These are phyloP conservation scores for Umbelopsis isabellina DNA, from an alignment of 192 early-diverging fungal genomes.

Conservation along the genomic window DNA sequence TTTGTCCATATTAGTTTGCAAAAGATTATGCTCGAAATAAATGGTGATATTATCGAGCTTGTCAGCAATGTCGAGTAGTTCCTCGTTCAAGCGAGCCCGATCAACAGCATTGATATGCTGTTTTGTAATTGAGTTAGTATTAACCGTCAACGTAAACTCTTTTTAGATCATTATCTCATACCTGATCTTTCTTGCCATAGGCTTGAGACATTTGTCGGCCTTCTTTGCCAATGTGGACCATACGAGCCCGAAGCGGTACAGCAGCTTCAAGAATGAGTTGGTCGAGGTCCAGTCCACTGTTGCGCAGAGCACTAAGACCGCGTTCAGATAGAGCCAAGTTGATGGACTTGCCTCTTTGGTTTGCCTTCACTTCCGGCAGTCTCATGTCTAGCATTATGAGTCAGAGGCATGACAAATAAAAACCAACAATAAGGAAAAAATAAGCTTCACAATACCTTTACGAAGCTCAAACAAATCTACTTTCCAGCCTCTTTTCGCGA, in stretches of 20 bases:
- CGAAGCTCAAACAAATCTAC: conserved; percentile 88
- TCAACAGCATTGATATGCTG: conserved; percentile 95
- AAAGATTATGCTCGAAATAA: conserved; percentile 76
- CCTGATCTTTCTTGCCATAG: conserved; percentile 52
- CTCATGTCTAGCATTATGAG: conserved; percentile 55
- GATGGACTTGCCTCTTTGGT: conserved; percentile 77
- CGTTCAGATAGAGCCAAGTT: conserved; percentile 91
- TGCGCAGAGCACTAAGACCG: conserved; percentile 80
- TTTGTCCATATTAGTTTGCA: conserved; percentile 72
- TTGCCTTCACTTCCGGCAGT: conserved; percentile 55
- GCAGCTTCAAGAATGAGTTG: conserved; percentile 65
- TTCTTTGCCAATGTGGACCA: conserved; percentile 78
- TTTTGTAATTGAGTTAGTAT: not conserved
- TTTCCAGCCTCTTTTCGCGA: conserved; percentile 89
- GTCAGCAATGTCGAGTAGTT: conserved; percentile 77
- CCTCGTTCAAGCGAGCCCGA: conserved; percentile 78
- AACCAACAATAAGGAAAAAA: not conserved
- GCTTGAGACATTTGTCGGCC: conserved; percentile 76
- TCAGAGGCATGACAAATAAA: conserved; percentile 2
- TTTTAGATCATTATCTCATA: not conserved
- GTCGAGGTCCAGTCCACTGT: conserved; percentile 69
- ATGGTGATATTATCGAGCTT: conserved; percentile 67
- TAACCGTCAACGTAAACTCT: not conserved
- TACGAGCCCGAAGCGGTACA: conserved; percentile 91
- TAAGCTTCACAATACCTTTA: conserved; percentile 52